Evolutionary conservation across 352 stramenopile species (phyloP).

Genomic region (Phytophthora hybrid): DNA sequence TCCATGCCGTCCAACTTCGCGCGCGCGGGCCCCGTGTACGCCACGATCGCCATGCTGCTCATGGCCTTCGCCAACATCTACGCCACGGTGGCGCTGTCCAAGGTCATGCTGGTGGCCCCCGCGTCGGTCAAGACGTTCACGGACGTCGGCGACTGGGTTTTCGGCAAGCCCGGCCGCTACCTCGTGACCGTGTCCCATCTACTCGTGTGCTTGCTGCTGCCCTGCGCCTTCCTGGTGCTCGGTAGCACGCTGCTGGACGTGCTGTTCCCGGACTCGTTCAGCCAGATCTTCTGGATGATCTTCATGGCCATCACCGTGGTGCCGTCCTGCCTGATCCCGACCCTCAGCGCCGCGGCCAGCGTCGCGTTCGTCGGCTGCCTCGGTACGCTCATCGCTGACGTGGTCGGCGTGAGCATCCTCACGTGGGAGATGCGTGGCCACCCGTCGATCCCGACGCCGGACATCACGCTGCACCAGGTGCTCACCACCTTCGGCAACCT

Average conservation of each 20-base stretch:
- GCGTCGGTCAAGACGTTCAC: constrained; percentile 48
- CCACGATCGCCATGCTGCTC: constrained; percentile 48
- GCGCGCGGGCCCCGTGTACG: constrained; percentile 49
- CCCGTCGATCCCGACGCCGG: constrained; percentile 29
- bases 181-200: constrained; percentile 40
- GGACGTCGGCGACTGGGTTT: constrained; percentile 49
- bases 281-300: constrained; percentile 39
- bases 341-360: constrained; percentile 26
- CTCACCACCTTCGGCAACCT: constrained; percentile 40
- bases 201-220: constrained; percentile 37
- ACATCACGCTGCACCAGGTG: constrained; percentile 40
- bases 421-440: constrained; percentile 39
- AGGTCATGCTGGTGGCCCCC: constrained; percentile 50
- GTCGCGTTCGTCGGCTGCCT: constrained; percentile 37
- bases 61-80: constrained; percentile 60
- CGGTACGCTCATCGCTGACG: constrained; percentile 37
- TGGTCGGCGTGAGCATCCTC: constrained; percentile 33
- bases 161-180: constrained; percentile 46
- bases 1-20: constrained; percentile 61
- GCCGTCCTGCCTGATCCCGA: constrained; percentile 36
- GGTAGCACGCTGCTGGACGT: constrained; percentile 42
- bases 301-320: constrained; percentile 43
- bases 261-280: constrained; percentile 50
- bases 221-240: constrained; percentile 49
- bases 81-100: constrained; percentile 43